Evolutionary conservation across 1,284 basidiomycete genomes (phyloP).

Genomic region (Vanrija humicola): DNA sequence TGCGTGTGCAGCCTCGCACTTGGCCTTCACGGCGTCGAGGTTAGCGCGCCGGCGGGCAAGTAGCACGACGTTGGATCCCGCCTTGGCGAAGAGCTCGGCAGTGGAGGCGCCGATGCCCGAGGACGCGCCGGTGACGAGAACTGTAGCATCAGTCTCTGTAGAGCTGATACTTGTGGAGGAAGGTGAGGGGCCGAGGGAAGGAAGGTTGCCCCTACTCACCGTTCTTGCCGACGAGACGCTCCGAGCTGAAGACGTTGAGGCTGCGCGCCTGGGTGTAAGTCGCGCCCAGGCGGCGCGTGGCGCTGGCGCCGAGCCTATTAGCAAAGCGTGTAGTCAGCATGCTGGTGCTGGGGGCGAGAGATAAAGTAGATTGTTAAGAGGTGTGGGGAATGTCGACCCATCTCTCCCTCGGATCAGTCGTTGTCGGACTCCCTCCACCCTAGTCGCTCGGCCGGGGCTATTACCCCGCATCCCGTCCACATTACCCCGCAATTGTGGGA

Average conservation of each 20-base stretch:
- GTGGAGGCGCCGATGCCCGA: constrained; percentile 46
- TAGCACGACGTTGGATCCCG: constrained; percentile 41
- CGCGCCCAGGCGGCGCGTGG: neutral
- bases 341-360: neutral
- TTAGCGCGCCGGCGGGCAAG: constrained; percentile 37
- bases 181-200: neutral
- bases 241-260: constrained; percentile 11
- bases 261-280: neutral
- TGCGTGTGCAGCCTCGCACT: constrained; percentile 24
- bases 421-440: too few relatives aligned
- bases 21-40: constrained; percentile 31
- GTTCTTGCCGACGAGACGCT: constrained; percentile 29
- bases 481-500: neutral
- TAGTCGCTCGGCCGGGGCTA: too few relatives aligned
- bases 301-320: neutral
- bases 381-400: neutral
- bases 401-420: too few relatives aligned
- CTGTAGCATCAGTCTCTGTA: constrained; percentile 15
- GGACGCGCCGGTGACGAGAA: constrained; percentile 43
- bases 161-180: neutral
- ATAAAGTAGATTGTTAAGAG: neutral
- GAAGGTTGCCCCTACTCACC: constrained; percentile 14
- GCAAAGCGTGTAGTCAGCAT: neutral
- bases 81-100: constrained; percentile 37
- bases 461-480: neutral